phyloP scores from a whole-genome alignment of 169 alveolate species.

The Plasmodium berghei region DNA sequence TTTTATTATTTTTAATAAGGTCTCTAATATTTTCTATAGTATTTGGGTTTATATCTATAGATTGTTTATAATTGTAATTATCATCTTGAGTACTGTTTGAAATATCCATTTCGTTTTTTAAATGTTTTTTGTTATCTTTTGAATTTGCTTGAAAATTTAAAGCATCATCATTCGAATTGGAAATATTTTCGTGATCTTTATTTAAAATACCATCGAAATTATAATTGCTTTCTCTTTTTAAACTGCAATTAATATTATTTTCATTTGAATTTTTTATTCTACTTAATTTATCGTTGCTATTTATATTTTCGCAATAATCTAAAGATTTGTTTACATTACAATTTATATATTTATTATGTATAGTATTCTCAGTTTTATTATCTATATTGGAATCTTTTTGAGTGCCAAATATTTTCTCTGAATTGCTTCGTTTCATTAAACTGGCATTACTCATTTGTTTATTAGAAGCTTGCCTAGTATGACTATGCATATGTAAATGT shows the following conservation, averaged over 20 bases:
- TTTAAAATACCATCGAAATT: slow-evolving; percentile 13
- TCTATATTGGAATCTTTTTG: no score
- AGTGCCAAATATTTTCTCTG: no score
- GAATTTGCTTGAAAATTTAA: slow-evolving; percentile 44
- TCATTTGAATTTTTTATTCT: slow-evolving; percentile 1
- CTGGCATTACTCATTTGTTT: no score
- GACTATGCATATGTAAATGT: no score
- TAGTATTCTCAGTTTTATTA: no score
- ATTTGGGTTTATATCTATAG: slow-evolving; percentile 2
- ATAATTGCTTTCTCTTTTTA: slow-evolving; percentile 31
- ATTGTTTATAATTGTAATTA: background rate
- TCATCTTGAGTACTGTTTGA: slow-evolving; percentile 13
- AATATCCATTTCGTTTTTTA: slow-evolving; percentile 18
- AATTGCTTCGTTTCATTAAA: no score
- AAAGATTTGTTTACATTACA: slow-evolving; percentile 1
- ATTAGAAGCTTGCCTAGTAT: no score
- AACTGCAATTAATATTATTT: background rate
- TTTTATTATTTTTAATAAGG: slow-evolving; percentile 54
- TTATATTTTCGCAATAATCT: background rate
- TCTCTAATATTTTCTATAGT: slow-evolving; percentile 36
- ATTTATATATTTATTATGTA: no score
- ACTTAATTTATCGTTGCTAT: slow-evolving; percentile 5
- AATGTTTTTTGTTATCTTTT: slow-evolving; percentile 1
- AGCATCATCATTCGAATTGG: background rate
- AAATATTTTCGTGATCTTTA: slow-evolving; percentile 14